Evolutionary conservation across 2,329 filamentous ascomycete genomes (phyloP), one percentile per base, ranked within the genome.

Genomic region (Aspergillus awamori): DNA sequence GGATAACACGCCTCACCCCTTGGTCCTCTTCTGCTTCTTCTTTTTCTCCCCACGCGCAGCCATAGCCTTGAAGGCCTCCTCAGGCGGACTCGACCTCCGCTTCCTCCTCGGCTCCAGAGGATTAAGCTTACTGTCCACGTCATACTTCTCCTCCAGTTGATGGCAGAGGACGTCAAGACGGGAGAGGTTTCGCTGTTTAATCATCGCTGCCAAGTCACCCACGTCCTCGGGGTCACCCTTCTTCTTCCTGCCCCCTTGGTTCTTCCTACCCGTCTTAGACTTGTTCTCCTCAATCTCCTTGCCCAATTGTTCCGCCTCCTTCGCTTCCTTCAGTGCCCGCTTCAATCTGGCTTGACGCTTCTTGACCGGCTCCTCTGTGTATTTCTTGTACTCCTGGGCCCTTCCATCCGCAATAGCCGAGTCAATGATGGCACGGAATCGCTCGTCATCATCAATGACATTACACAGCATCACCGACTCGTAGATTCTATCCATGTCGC

Each of bases 381-480:
- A 99, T 5, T 84, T 83, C 20, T 83, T 79, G 74, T 87, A 93
- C 0, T 81, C 80, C 47, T 87, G 77, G 0, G 96, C 89, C 39
- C 91, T 86, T 1, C 86, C 86, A 4, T 80, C 82, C 38, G 83
- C 81, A 70, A 99, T 95, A 3, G 93, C 95, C 38, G 87, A 82
- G 71, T 96, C 87, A 58, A 99, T 92, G 48, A 96, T 91, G 15
- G 72, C 77, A 13, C 92, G 85, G 78, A 97, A 97, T 8, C 95
- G 84, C 58, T 90, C 88, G 68, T 99, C 95, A 67, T 99, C 95
- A 57, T 90, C 87, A 2, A 92, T 73, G 8, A 93, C 88, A 71
- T 94, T 85, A 68, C 92, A 96, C 48, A 97, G 83, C 88, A 99
- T 96, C 43, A 99, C 89, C 0, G 81, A 80, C 72, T 93, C 86